phyloP scores from a whole-genome alignment of 768 basidiomycete species.

The Pholiota microspora region DNA sequence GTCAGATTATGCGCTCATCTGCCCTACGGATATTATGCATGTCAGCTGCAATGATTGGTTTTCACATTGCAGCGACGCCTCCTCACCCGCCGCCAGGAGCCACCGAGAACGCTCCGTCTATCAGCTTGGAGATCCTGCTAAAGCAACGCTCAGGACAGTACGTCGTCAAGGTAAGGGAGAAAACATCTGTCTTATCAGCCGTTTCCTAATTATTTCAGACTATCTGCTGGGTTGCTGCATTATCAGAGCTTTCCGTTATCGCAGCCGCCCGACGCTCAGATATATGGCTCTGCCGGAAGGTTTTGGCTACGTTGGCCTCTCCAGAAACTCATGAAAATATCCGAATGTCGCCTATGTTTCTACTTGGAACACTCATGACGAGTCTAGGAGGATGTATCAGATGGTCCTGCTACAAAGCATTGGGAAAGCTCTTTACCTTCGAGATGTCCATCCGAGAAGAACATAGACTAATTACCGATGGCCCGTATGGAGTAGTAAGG shows the following conservation, averaged over 20 bases:
- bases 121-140: slow-evolving; percentile 34
- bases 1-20: slow-evolving; percentile 18
- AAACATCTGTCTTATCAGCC: too few relatives aligned
- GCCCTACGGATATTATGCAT: slow-evolving; percentile 42
- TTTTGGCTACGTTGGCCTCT: slow-evolving; percentile 28
- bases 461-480: slow-evolving; percentile 45
- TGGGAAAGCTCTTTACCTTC: slow-evolving; percentile 50
- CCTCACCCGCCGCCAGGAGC: slow-evolving; percentile 37
- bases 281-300: slow-evolving; percentile 18
- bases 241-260: slow-evolving; percentile 37
- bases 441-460: slow-evolving; percentile 46
- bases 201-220: too few relatives aligned
- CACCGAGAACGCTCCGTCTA: slow-evolving; percentile 32
- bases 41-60: slow-evolving; percentile 38
- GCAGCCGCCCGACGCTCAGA: slow-evolving; percentile 26
- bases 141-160: slow-evolving; percentile 31
- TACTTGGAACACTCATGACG: slow-evolving; percentile 38
- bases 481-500: slow-evolving; percentile 46
- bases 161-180: slow-evolving; percentile 32
- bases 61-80: slow-evolving; percentile 45
- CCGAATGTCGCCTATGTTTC: slow-evolving; percentile 26
- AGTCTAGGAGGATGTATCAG: slow-evolving; percentile 41
- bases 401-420: slow-evolving; percentile 39
- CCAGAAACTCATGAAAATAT: slow-evolving; percentile 24
- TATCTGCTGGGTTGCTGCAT: slow-evolving; percentile 35